phyloP scores from a whole-genome alignment of 495 filamentous ascomycete species.

The Trichocladium antarcticum region DNA sequence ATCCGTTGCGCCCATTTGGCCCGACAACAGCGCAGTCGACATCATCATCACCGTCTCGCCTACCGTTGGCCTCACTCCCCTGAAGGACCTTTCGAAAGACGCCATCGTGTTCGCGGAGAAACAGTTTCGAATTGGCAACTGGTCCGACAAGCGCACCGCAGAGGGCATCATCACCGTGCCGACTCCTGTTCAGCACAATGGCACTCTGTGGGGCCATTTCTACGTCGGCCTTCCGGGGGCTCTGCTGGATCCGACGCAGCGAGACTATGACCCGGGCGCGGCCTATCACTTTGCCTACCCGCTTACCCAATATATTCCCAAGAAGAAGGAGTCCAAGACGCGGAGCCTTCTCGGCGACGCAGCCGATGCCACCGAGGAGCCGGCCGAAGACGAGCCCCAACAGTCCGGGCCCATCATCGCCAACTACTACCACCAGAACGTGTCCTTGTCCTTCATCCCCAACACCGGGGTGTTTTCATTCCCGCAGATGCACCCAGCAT shows the following conservation, averaged over 20 bases:
- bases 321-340: conserved; percentile 88
- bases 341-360: conserved; percentile 64
- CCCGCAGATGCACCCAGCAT: conserved; percentile 57
- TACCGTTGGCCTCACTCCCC: conserved; percentile 54
- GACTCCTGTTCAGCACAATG: conserved; percentile 73
- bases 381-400: conserved; percentile 34
- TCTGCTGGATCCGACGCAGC: conserved; percentile 59
- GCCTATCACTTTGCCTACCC: conserved; percentile 78
- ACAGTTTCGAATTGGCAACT: conserved; percentile 70
- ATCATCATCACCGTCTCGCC: conserved; percentile 75
- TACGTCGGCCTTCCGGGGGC: conserved; percentile 68
- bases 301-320: conserved; percentile 76
- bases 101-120: conserved; percentile 66
- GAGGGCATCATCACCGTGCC: conserved; percentile 72
- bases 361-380: conserved; percentile 39
- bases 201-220: conserved; percentile 88
- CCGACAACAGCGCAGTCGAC: conserved; percentile 63
- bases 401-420: conserved; percentile 54
- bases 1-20: conserved; percentile 78
- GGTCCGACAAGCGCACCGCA: conserved; percentile 63
- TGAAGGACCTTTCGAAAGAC: conserved; percentile 46
- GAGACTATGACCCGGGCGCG: conserved; percentile 56
- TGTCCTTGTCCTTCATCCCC: conserved; percentile 78
- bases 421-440: conserved; percentile 92
- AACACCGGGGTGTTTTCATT: conserved; percentile 60